Base-by-base conservation (phyloP, 2,329 filamentous ascomycete species). In the Penicillium sp. region DNA sequence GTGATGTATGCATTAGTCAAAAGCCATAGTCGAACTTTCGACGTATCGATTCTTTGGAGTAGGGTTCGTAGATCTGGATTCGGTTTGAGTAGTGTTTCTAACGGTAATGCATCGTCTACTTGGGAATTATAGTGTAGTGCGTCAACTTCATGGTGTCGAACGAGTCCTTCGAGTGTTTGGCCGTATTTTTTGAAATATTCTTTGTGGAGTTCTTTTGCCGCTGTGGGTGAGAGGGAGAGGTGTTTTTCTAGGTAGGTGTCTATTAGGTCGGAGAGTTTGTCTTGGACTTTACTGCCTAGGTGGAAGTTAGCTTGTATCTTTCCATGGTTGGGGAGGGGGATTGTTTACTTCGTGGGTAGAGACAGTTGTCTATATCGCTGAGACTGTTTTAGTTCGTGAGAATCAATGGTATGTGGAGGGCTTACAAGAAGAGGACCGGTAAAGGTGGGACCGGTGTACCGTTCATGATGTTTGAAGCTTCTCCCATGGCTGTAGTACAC, bases 121-220 rank as follows among this genome's bases (percentile, higher is more conserved):
- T 95, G 87, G 58, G 83, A 76, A 71, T 99, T 99, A 79, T 97
- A 99, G 51, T 96, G 91, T 2, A 97, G 78, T 1, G 93, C 89
- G 66, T 97, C 89, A 64, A 99, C 95, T 72, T 95, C 85, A 77
- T 99, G 93, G 73, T 97, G 88, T 4, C 90, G 86, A 30, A 96
- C 90, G 1, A 99, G 82, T 1, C 93, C 93, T 75, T 97, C 91
- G 55, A 99, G 93, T 24, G 93, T 93, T 13, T 97, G 84, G 20
- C 94, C 93, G 69, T 99, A 97, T 70, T 89, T 90, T 65, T 86
- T 87, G 77, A 96, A 97, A 77, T 99, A 99, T 63, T 91, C 88
- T 70, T 84, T 80, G 72, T 97, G 93, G 20, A 99, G 83, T 61
- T 86, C 82, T 52, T 84, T 84, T 13, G 94, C 93, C 48, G 97